Percentiles rank a stretch among this genome's conserved stretches.
phyloP scores from a whole-genome alignment of 75 land plant genomes.

The Cryptomeria japonica region DNA sequence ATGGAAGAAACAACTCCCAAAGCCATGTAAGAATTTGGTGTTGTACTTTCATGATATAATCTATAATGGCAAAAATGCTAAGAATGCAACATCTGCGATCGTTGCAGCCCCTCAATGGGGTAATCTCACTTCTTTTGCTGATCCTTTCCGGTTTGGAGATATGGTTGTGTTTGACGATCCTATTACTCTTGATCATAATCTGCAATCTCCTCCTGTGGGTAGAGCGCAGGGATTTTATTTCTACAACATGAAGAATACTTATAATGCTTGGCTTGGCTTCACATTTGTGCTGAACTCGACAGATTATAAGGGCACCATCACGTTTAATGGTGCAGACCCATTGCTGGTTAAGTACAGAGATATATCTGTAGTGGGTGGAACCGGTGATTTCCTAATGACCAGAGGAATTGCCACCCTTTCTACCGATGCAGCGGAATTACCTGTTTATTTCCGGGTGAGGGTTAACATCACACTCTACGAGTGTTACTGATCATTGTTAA shows the following conservation, averaged over 20 bases:
- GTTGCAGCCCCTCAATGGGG: constrained; percentile 33
- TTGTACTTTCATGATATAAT: constrained; percentile 55
- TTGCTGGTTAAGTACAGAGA: not conserved
- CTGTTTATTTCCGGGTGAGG: constrained; percentile 41
- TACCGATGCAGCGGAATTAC: constrained; percentile 51
- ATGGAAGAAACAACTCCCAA: not conserved
- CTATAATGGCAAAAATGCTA: constrained; percentile 41
- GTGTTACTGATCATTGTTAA: constrained; percentile 16
- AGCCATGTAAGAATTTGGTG: constrained; percentile 41
- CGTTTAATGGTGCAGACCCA: constrained; percentile 39
- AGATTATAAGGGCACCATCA: constrained; percentile 45
- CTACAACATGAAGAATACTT: constrained; percentile 34
- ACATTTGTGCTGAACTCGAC: constrained; percentile 48
- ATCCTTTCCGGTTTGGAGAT: constrained; percentile 35
- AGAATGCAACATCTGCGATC: constrained; percentile 48
- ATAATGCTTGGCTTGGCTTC: constrained; percentile 53
- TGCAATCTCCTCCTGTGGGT: constrained; percentile 45
- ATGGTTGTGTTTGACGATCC: constrained; percentile 62
- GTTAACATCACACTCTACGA: constrained; percentile 48
- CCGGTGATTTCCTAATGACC: constrained; percentile 58
- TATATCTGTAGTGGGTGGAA: constrained; percentile 53
- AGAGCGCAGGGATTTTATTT: constrained; percentile 59
- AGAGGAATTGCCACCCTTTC: constrained; percentile 50
- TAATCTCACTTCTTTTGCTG: constrained; percentile 33
- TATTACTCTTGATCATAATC: constrained; percentile 49